Base-by-base conservation (phyloP, 257 asterid genomes). In the Anisodus tanguticus region DNA sequence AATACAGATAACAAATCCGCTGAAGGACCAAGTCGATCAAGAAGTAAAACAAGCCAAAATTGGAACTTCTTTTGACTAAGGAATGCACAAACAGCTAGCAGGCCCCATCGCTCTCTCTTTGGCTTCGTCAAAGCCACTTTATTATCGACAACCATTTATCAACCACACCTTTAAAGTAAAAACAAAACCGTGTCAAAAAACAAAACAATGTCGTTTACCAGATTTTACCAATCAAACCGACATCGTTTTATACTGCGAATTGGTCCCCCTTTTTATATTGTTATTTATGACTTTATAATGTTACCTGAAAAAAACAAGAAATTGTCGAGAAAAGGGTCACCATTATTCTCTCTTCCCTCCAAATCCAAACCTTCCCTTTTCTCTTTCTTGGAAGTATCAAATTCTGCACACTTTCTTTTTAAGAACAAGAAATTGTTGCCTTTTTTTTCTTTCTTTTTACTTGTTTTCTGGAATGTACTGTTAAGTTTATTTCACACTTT, bases 311-410 rank as follows among this genome's bases (percentile, higher is more conserved):
- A 85, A 87, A 86, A 85, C 26, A 82, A 81, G 66, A 89, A 17
- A 64, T 71, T 88, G 86, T 89, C 80, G 91, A 93, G 88, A 86
- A 87, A 86, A 88, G 91, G 64, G 88, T 77, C 82, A 49, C 72
- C 60, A 81, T 31, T 70, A 77, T 82, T 83, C 53, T 45, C 89
- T 22, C 83, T 88, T 88, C 94, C 93, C 91, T 88, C 93, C 90
- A 91, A 90, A 87, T 91, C 93, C 93, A 91, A 90, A 83, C 90
- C 78, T 79, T 67, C 83, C 76, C 92, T 89, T 93, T 93, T 86
- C 86, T 93, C 88, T 93, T 93, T 87, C 86, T 93, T 53, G 95
- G 94, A 85, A 90, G 67, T 19, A 90, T 87, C 86, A 84, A 81
- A 82, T 80, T 81, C 80, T 82, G 55, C 86, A 58, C 88, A 13